phyloP scores from a whole-genome alignment of 441 rosid genomes.

The Adansonia madagascariensis region DNA sequence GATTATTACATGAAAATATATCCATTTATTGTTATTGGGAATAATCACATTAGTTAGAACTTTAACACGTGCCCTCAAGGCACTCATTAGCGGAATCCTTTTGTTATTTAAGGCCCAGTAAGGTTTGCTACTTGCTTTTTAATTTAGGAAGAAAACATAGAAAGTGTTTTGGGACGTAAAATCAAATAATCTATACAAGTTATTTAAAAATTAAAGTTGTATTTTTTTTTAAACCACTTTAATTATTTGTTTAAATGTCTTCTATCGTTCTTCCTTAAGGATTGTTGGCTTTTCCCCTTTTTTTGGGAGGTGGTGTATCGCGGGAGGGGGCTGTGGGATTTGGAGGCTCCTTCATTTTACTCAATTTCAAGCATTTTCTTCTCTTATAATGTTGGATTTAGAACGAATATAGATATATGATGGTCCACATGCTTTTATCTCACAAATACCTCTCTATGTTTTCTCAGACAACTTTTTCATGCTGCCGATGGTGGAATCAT shows the following conservation, averaged over 20 bases:
- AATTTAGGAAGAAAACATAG: not conserved
- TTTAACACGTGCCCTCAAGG: not conserved
- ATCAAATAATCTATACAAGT: not conserved
- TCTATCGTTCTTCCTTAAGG: not conserved
- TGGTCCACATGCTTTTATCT: slow-evolving; percentile 3
- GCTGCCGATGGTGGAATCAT: slow-evolving; percentile 84
- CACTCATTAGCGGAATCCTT: not conserved
- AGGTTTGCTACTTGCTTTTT: not conserved
- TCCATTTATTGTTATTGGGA: not conserved
- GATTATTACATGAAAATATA: not conserved
- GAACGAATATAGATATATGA: not conserved
- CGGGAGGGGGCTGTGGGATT: not conserved
- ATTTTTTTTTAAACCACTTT: not conserved
- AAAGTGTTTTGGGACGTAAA: not conserved
- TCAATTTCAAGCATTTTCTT: not conserved
- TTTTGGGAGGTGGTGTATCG: not conserved
- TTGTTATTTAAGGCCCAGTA: not conserved
- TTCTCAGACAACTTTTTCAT: slow-evolving; percentile 60
- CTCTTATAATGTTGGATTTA: not conserved
- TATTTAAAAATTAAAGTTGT: not conserved
- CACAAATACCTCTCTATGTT: slow-evolving; percentile 12
- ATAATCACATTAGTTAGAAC: not conserved
- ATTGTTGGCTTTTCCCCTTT: not conserved
- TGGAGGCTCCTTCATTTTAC: not conserved
- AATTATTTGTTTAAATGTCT: not conserved